phyloP scores from a whole-genome alignment of 768 basidiomycete species.

The Amanita rimosa region DNA sequence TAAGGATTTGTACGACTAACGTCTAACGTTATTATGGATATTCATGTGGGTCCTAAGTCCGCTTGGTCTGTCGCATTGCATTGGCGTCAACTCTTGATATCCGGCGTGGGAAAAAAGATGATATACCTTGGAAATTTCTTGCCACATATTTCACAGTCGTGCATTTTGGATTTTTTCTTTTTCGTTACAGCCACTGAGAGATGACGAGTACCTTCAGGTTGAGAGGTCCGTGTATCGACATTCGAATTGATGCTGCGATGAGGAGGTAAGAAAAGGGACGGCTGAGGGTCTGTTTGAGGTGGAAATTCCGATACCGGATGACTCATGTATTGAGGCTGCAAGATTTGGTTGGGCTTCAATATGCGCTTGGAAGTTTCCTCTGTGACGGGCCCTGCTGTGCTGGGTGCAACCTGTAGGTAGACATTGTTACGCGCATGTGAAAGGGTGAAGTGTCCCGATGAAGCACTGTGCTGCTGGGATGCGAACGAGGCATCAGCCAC shows the following conservation, averaged over 20 bases:
- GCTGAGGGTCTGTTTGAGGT: not conserved
- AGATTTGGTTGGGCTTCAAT: not conserved
- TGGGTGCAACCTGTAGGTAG: not conserved
- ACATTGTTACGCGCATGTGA: not conserved
- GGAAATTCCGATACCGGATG: not conserved
- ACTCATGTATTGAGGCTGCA: not conserved
- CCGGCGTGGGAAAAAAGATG: not conserved
- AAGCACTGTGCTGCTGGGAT: not conserved
- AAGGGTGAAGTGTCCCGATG: not conserved
- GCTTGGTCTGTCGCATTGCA: conserved; percentile 30
- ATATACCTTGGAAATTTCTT: conserved; percentile 40
- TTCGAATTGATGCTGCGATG: not conserved
- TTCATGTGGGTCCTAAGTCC: conserved; percentile 50
- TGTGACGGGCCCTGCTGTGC: not conserved
- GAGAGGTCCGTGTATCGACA: not conserved
- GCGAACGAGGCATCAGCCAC: not conserved
- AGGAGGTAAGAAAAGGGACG: not conserved
- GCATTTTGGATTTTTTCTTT: conserved; percentile 45
- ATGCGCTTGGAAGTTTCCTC: not conserved
- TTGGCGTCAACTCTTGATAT: not conserved
- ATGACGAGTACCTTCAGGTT: not conserved
- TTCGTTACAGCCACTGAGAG: conserved; percentile 10
- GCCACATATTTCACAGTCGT: conserved; percentile 34
- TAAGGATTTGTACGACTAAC: conserved; percentile 20
- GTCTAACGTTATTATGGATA: conserved; percentile 39